Evolutionary conservation across 169 alveolate species (phyloP).

Genomic region (Plasmodium sp.): DNA sequence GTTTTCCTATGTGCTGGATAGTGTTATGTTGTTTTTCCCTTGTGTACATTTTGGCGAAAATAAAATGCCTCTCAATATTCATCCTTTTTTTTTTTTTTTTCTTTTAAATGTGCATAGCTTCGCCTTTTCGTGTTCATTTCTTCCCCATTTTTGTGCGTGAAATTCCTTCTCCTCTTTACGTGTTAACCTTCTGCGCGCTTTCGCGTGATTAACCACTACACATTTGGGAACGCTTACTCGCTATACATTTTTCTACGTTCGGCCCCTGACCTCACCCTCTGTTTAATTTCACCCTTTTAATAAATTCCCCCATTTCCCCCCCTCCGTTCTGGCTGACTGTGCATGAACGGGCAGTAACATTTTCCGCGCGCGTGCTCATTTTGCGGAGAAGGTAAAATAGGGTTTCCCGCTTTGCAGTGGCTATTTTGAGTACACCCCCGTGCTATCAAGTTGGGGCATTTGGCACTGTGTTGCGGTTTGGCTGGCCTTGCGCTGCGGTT

Average conservation of each 20-base stretch:
- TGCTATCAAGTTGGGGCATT: neutral
- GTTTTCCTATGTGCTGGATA: neutral
- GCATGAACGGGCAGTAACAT: slow-evolving; percentile 58
- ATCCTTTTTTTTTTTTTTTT: neutral
- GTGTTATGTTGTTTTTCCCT: neutral
- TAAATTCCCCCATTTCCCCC: neutral
- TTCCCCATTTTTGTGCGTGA: neutral
- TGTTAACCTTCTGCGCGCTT: neutral
- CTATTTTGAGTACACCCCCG: slow-evolving; percentile 1
- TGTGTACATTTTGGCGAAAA: neutral
- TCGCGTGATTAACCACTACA: neutral
- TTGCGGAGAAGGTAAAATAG: neutral
- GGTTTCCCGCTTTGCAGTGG: slow-evolving; percentile 6
- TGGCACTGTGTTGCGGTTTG: neutral
- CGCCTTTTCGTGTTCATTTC: neutral
- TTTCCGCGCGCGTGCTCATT: neutral
- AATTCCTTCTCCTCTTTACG: neutral
- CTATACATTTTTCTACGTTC: neutral
- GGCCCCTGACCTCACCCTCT: neutral
- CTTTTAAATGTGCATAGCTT: neutral
- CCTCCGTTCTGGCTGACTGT: slow-evolving; percentile 14
- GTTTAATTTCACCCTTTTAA: neutral
- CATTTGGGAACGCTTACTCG: neutral
- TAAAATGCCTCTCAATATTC: neutral
- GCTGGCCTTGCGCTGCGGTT: neutral